Conservation (phyloP, 2,329 filamentous ascomycete species). For the Epichloe hybrida region DNA sequence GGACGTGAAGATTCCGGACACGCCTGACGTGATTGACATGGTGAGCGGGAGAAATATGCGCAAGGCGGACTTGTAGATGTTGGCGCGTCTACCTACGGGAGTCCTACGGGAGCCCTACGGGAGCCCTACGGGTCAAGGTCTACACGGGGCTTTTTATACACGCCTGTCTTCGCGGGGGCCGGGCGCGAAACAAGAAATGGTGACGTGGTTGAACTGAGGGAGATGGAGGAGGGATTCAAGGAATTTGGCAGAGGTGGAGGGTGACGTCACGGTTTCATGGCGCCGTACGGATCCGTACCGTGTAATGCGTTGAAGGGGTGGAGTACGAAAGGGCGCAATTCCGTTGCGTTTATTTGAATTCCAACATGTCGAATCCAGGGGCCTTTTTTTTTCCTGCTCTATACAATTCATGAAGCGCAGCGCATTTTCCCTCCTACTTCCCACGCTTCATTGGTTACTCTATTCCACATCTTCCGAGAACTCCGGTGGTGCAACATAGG, state of each 20-base stretch:
- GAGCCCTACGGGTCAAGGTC: too few relatives aligned
- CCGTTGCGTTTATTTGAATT: not conserved
- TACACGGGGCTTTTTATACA: too few relatives aligned
- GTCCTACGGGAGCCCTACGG: too few relatives aligned
- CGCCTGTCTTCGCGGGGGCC: too few relatives aligned
- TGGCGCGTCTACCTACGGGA: too few relatives aligned
- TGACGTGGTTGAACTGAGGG: not conserved
- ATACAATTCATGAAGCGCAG: too few relatives aligned
- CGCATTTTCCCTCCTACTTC: too few relatives aligned
- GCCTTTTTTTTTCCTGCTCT: too few relatives aligned
- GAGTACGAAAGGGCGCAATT: not conserved
- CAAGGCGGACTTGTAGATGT: too few relatives aligned
- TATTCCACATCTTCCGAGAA: conserved; percentile 23
- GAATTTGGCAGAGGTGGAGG: not conserved
- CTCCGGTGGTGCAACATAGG: conserved; percentile 23
- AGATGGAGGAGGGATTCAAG: not conserved
- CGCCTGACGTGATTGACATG: conserved; percentile 23
- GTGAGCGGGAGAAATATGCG: not conserved
- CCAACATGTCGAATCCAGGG: not conserved
- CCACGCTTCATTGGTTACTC: not conserved
- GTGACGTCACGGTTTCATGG: not conserved
- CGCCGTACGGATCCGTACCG: too few relatives aligned
- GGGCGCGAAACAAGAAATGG: not conserved
- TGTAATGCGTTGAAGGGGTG: not conserved
- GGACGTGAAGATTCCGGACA: conserved; percentile 26